Percentiles rank a stretch among this genome's conserved stretches.
phyloP scores from a whole-genome alignment of 768 basidiomycete species.

The Collybia sordida region DNA sequence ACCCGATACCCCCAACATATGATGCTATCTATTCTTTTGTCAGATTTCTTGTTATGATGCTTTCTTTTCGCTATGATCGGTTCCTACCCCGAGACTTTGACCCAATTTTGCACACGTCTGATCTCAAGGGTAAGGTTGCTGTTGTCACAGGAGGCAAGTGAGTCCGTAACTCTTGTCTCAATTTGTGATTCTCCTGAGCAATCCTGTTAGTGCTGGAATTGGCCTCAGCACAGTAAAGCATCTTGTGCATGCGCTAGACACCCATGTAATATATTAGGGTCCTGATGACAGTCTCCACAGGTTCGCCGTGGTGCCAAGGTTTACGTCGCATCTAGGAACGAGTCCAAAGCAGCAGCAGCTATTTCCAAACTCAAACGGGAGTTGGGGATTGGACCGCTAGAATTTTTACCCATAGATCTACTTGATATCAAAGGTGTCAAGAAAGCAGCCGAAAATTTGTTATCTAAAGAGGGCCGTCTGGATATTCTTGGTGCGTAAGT shows the following conservation, averaged over 20 bases:
- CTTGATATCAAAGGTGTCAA: constrained; percentile 46
- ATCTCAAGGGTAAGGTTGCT: constrained; percentile 49
- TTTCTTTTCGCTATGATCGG: too few species aligned
- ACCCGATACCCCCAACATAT: too few species aligned
- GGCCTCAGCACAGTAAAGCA: constrained; percentile 52
- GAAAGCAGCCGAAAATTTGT: constrained; percentile 46
- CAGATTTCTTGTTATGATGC: too few species aligned
- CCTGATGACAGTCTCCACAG: too few species aligned
- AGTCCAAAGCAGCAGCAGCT: constrained; percentile 43
- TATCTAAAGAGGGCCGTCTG: constrained; percentile 47
- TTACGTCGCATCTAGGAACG: constrained; percentile 54
- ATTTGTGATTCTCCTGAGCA: not conserved
- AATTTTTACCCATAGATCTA: constrained; percentile 54
- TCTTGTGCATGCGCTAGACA: constrained; percentile 45
- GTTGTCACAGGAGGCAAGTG: constrained; percentile 62
- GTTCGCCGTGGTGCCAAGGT: constrained; percentile 37
- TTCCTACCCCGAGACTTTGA: constrained; percentile 1
- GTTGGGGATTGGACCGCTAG: constrained; percentile 44
- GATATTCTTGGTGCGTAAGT: constrained; percentile 51
- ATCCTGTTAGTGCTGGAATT: constrained; percentile 20
- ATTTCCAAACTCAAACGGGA: constrained; percentile 44
- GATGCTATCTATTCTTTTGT: too few species aligned
- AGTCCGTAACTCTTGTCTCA: constrained; percentile 13
- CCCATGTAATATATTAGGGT: constrained; percentile 46
- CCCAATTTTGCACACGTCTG: constrained; percentile 33